Conservation (phyloP, 108 stramenopile species). For the Skeletonema grethae region DNA sequence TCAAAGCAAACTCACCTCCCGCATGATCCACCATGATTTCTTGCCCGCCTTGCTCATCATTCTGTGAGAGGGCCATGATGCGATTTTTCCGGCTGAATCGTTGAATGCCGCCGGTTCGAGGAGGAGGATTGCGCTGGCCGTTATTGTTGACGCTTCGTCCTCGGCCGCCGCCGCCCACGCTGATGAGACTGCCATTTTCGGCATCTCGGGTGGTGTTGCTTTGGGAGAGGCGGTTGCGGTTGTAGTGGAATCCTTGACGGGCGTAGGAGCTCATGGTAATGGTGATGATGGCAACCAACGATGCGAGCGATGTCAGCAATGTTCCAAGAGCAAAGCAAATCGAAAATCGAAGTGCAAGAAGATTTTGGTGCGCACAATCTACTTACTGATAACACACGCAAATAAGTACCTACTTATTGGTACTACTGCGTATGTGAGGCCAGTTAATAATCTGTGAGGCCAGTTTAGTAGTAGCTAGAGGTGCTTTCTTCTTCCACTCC, state of each 20-base stretch:
- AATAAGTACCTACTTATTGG: too few relatives aligned
- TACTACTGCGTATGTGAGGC: too few relatives aligned
- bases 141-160: neutral
- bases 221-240: constrained; percentile 1
- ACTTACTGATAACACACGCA: too few relatives aligned
- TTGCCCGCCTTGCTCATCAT: neutral
- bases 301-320: neutral
- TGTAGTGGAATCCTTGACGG: neutral
- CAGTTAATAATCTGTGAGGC: too few relatives aligned
- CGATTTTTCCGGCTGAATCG: neutral
- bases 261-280: constrained; percentile 1
- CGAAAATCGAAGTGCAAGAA: neutral
- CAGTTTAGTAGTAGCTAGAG: too few relatives aligned
- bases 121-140: neutral
- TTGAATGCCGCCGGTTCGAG: neutral
- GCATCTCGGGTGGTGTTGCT: neutral
- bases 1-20: neutral
- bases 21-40: constrained; percentile 7
- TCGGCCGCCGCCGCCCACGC: neutral
- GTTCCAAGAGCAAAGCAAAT: neutral
- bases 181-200: neutral
- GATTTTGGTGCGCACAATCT: too few relatives aligned
- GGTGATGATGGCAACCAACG: neutral
- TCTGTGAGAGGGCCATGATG: neutral
- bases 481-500: too few relatives aligned